Base-by-base conservation (phyloP, 768 basidiomycete species). In the Serendipita sp. region DNA sequence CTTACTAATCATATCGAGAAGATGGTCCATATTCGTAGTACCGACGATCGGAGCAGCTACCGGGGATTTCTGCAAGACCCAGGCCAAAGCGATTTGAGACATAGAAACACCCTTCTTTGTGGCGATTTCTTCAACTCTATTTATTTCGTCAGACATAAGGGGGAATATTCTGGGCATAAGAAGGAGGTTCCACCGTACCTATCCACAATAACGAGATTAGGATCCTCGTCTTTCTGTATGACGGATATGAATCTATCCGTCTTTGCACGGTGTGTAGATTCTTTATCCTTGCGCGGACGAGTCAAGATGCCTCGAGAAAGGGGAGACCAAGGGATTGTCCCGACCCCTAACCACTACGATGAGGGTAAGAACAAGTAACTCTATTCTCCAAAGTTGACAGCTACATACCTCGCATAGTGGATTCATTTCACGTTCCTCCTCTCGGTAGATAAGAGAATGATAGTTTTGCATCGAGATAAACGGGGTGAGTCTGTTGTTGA, bases 11-110 rank as follows among this genome's bases (percentile, higher is more conserved):
- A 77, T 71, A 38, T 79, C 79, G 44, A 72, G 70, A 24, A 80
- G 68, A 41, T 77, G 75, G 51, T 76, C 71, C n/a, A 77, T 45
- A 58, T 71, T 77, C 0, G 77, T 80, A 2, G 75, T 68, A 2
- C 79, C 78, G 7, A 79, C 73, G 65, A 80, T 80, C 0, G 80
- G 80, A 18, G 76, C 77, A 2, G 74, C 69, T 2, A 78, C 74
- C 48, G 65, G 70, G 18, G 68, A 66, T 69, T 80, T 80, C 32
- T 70, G 53, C 2, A 72, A 47, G 0, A 72, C 65, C 79, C 80
- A 80, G 2, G 76, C 75, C 2, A 80, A 66, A 5, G 79, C 78
- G 35, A 80, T 73, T 66, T 80, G 78, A 5, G 74, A 72, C 80
- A 80, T 81, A 63, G 72, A 72, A 64, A 75, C 69, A 0, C 70